Evolutionary conservation across 2,329 filamentous ascomycete genomes (phyloP).

Genomic region (Beauveria medogensis): DNA sequence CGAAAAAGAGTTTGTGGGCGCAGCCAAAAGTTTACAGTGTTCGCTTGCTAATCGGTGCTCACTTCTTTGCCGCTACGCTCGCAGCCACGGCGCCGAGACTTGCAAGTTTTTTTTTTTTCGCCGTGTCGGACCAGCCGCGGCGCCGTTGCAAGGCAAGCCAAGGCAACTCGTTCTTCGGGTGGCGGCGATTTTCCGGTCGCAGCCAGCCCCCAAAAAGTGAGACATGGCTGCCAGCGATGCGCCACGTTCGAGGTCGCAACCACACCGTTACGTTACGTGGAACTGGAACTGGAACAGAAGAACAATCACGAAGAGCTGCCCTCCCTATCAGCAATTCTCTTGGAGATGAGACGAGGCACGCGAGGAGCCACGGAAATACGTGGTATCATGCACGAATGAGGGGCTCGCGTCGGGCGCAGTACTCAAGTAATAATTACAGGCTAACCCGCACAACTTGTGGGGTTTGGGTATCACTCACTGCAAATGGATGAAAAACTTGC

Average conservation of each 20-base stretch:
- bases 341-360: not conserved
- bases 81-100: not conserved
- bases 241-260: not conserved
- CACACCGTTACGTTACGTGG: too few species aligned
- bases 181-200: slow-evolving; percentile 8
- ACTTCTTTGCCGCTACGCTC: not conserved
- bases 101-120: not conserved
- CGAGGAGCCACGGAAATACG: not conserved
- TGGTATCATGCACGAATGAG: not conserved
- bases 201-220: not conserved
- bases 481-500: slow-evolving; percentile 4
- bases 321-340: not conserved
- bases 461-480: not conserved
- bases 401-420: not conserved
- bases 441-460: slow-evolving; percentile 11
- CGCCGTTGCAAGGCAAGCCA: not conserved
- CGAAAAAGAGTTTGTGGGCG: not conserved
- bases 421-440: not conserved
- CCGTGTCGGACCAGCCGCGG: slow-evolving; percentile 4
- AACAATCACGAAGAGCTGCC: not conserved
- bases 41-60: not conserved
- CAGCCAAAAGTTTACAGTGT: not conserved
- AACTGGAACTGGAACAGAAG: too few species aligned
- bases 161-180: not conserved
- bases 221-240: not conserved